Base-by-base conservation (phyloP, 441 rosid genomes). In the Populus hybrid region DNA sequence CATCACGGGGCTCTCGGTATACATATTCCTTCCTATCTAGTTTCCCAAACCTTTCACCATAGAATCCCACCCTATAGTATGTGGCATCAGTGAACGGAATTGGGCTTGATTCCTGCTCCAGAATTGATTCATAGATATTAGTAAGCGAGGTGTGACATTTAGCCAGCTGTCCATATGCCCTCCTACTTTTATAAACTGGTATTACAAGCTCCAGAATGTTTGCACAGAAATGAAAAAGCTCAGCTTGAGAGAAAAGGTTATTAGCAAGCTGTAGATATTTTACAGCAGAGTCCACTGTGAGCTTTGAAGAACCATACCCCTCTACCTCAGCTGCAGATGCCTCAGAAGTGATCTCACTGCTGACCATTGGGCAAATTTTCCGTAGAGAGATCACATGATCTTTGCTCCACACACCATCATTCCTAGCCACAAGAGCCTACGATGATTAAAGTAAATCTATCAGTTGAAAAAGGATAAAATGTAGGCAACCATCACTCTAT, bases 281-380 rank as follows among this genome's bases (percentile, higher is more conserved):
- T 77, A 96, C 98, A 16, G 98, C 99, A 23, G 99, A 96, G 87
- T 96, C 99, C 70, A 96, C 98, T 14, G 99, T 96, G 78, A 96
- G 98, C 85, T 96, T 96, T 46, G 99, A 96, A 85, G 99, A 93
- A 81, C 99, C 98, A 79, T 96, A 96, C 65, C 99, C 99, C 89
- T 96, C 99, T 14, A 96, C 99, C 86, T 96, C 99, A 18, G 99
- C 99, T 11, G 98, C 99, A 66, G 98, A 92, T 77, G 98, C 96
- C 88, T 96, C 98, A 23, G 96, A 85, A 30, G 90, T 87, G 77
- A 96, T 92, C 85, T 96, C 98, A 61, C 87, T 87, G 85, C 91
- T 94, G 71, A 93, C 98, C 97, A 94, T 90, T 8, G 99, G 99
- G 75, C 99, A 96, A 75, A 96, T 93, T 87, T 94, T 96, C 72